Percentiles rank a stretch among this genome's conserved stretches.
Conservation (phyloP, 306 rosid genomes). For the Cucurbita ficifolia region DNA sequence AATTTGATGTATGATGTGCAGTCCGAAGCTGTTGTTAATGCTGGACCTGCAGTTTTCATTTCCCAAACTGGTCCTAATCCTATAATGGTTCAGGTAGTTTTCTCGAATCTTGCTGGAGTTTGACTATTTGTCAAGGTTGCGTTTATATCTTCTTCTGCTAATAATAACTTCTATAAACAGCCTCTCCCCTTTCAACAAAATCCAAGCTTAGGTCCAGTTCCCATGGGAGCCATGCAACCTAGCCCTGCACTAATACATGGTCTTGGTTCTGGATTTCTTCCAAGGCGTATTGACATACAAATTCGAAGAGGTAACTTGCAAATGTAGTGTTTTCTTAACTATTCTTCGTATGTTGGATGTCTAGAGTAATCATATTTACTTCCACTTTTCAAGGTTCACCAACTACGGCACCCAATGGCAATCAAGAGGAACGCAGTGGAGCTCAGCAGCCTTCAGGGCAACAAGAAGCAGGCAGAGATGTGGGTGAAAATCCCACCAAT, state of each 20-base stretch:
- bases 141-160: conserved; percentile 20
- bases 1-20: conserved; percentile 24
- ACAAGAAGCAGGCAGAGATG: conserved; percentile 33
- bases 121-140: background rate
- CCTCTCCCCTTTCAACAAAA: conserved; percentile 87
- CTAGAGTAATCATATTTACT: background rate
- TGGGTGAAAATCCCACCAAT: conserved; percentile 34
- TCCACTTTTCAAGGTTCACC: conserved; percentile 40
- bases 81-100: conserved; percentile 85
- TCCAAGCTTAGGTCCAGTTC: conserved; percentile 53
- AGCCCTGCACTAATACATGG: conserved; percentile 54
- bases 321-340: background rate
- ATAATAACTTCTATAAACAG: conserved; percentile 40
- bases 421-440: conserved; percentile 43
- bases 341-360: background rate
- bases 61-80: conserved; percentile 86
- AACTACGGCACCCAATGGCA: conserved; percentile 31
- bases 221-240: conserved; percentile 63
- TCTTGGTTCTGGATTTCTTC: conserved; percentile 48
- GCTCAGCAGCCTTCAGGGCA: conserved; percentile 37
- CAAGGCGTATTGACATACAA: conserved; percentile 94
- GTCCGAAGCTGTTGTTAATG: conserved; percentile 91
- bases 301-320: conserved; percentile 62
- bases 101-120: background rate
- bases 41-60: conserved; percentile 95